phyloP scores from a whole-genome alignment of 129 eudicot species.

The Pseudognaphalium luteoalbum region DNA sequence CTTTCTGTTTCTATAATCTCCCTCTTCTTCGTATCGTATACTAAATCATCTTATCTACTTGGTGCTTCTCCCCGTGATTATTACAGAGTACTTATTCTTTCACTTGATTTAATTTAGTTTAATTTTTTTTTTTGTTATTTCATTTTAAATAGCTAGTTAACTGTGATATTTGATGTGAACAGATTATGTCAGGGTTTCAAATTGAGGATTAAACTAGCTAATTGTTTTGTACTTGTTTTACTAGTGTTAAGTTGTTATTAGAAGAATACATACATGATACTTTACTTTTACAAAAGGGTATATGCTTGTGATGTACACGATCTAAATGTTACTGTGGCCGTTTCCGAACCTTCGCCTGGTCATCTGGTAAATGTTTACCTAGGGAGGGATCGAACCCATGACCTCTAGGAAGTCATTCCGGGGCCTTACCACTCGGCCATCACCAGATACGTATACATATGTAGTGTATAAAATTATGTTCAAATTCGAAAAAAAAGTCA shows the following conservation, averaged over 20 bases:
- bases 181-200: slow-evolving; percentile 30
- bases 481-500: too few relatives aligned
- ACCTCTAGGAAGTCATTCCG: too few relatives aligned
- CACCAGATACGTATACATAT: not conserved
- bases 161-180: not conserved
- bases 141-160: not conserved
- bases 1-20: not conserved
- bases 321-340: too few relatives aligned
- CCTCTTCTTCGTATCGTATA: slow-evolving; percentile 44
- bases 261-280: not conserved
- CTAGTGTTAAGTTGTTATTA: not conserved
- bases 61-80: slow-evolving; percentile 83
- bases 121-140: not conserved
- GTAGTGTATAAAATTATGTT: not conserved
- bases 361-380: too few relatives aligned
- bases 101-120: not conserved
- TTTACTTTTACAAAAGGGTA: too few relatives aligned
- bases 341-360: too few relatives aligned
- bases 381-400: too few relatives aligned
- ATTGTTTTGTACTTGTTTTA: not conserved
- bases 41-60: slow-evolving; percentile 57
- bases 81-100: slow-evolving; percentile 38
- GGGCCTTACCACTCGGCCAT: too few relatives aligned
- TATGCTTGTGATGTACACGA: too few relatives aligned
- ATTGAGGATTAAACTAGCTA: not conserved